phyloP scores from a whole-genome alignment of 1,139 yeast species.

The Yamadazyma diddensiae region DNA sequence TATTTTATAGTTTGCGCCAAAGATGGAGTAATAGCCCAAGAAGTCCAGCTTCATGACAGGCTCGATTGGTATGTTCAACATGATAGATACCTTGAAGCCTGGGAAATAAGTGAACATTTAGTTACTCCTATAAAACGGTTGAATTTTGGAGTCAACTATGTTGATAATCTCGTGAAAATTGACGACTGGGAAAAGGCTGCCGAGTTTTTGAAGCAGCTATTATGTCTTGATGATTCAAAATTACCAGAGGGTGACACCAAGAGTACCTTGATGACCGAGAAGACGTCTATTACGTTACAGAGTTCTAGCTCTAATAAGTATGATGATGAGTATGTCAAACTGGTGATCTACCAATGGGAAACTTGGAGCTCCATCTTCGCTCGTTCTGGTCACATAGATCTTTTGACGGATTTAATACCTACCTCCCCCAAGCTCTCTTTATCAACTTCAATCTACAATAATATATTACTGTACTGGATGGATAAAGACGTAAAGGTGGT shows the following conservation, averaged over 20 bases:
- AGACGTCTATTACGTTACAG: constrained; percentile 6
- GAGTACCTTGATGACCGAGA: constrained; percentile 24
- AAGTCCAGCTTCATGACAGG: constrained; percentile 64
- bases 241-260: constrained; percentile 30
- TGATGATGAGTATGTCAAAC: constrained; percentile 30
- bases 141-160: constrained; percentile 60
- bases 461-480: constrained; percentile 51
- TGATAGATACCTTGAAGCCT: constrained; percentile 60
- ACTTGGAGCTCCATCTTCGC: constrained; percentile 58
- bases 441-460: constrained; percentile 44
- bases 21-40: constrained; percentile 77
- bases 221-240: constrained; percentile 29
- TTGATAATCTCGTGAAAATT: constrained; percentile 49
- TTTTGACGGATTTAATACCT: constrained; percentile 57
- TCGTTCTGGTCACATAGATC: constrained; percentile 43
- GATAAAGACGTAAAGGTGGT: constrained; percentile 31
- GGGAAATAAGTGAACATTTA: constrained; percentile 68
- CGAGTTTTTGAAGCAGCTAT: constrained; percentile 41
- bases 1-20: constrained; percentile 76
- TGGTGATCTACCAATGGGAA: constrained; percentile 59
- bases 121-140: constrained; percentile 50
- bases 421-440: constrained; percentile 34
- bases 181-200: constrained; percentile 61
- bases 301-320: constrained; percentile 11
- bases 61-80: constrained; percentile 68